These are phyloP conservation scores for Metschnikowia anglica DNA, from an alignment of 805 yeast species.

Conservation along the genomic window DNA sequence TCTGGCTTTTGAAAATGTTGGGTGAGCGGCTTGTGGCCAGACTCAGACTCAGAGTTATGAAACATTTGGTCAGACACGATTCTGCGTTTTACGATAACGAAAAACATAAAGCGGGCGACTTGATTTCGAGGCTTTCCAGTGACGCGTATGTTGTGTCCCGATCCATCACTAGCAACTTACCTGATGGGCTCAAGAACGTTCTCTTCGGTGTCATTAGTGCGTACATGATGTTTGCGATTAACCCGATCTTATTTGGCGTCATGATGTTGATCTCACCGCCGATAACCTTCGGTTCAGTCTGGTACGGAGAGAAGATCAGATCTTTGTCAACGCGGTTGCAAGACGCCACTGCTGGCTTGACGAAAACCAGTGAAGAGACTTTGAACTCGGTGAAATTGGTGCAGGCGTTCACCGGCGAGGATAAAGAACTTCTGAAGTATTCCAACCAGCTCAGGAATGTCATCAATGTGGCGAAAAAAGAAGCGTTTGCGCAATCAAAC, in stretches of 20 bases:
- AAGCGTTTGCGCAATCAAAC: conserved; percentile 46
- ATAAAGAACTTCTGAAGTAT: conserved; percentile 40
- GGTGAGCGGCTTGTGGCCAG: conserved; percentile 48
- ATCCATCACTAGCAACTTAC: conserved; percentile 43
- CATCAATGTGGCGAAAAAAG: conserved; percentile 41
- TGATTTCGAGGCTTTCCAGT: conserved; percentile 43
- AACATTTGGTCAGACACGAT: conserved; percentile 42
- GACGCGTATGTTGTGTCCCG: conserved; percentile 48
- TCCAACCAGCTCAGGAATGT: conserved; percentile 40
- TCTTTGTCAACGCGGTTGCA: conserved; percentile 41
- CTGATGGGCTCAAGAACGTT: conserved; percentile 45
- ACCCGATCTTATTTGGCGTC: conserved; percentile 43
- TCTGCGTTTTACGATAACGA: conserved; percentile 42
- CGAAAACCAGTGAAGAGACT: conserved; percentile 45
- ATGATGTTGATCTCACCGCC: conserved; percentile 47
- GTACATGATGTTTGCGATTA: conserved; percentile 45
- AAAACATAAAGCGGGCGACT: conserved; percentile 47
- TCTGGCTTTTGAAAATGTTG: conserved; percentile 39
- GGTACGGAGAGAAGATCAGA: conserved; percentile 46
- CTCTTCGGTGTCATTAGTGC: conserved; percentile 43
- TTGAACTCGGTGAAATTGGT: conserved; percentile 43
- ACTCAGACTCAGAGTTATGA: conserved; percentile 42
- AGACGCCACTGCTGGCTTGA: conserved; percentile 45
- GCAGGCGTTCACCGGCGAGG: conserved; percentile 46
- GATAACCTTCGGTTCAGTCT: conserved; percentile 44